Evolutionary conservation across 139 green algal genomes (phyloP).

Genomic region (Limnomonas spitsbergensis): DNA sequence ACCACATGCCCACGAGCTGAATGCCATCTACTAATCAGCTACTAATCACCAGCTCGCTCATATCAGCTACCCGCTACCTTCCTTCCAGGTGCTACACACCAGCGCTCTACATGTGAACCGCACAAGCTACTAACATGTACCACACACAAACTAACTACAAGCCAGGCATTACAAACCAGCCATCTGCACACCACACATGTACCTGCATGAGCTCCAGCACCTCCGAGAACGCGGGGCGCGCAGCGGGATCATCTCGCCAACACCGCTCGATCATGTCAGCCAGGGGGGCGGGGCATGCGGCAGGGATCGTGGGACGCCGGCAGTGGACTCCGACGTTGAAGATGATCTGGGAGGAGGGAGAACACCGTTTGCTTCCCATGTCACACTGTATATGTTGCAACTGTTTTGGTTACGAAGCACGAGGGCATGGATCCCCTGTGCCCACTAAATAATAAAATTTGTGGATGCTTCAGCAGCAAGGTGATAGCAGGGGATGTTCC

Average conservation of each 20-base stretch:
- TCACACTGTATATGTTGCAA: too few relatives aligned
- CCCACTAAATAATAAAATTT: neutral
- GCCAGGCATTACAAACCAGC: too few relatives aligned
- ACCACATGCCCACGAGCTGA: too few relatives aligned
- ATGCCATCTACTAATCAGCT: too few relatives aligned
- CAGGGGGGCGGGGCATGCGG: constrained; percentile 37
- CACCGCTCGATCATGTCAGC: constrained; percentile 57
- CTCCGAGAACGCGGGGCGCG: constrained; percentile 53
- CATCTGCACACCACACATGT: too few relatives aligned
- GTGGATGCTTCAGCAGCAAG: neutral
- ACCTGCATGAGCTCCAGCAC: constrained; percentile 6
- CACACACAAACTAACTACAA: neutral
- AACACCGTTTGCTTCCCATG: neutral
- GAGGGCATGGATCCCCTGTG: neutral
- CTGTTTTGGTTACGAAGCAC: too few relatives aligned
- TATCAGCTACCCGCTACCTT: too few relatives aligned
- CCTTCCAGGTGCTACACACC: neutral
- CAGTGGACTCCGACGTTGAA: constrained; percentile 62
- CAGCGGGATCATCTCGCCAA: constrained; percentile 58
- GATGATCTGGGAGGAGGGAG: constrained; percentile 48
- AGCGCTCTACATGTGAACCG: neutral
- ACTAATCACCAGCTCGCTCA: too few relatives aligned
- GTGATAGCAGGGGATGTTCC: constrained; percentile 26
- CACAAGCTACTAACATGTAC: neutral
- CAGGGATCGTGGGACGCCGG: constrained; percentile 55